Evolutionary conservation across 495 filamentous ascomycete species (phyloP), one percentile per base, ranked within the genome.

Genomic region (Talaromyces borbonicus): DNA sequence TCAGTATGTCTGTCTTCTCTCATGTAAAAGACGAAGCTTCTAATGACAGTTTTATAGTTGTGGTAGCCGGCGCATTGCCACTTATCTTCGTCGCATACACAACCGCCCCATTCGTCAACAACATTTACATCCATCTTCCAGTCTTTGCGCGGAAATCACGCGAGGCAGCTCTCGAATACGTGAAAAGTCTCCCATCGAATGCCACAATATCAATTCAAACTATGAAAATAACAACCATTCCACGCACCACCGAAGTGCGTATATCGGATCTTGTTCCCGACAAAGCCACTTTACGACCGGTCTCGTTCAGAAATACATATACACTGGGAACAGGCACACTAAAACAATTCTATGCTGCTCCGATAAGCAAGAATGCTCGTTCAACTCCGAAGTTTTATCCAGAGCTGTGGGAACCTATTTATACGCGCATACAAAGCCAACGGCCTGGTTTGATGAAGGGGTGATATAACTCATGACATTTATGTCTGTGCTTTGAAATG

Each of bases 151-250:
- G 86, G 9, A 63, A 66, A 26, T 88, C 84, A 0, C 68, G 68
- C n/a, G 80, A 83, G 9, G 63, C 73, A 45, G 69, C 87, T n/a
- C 50, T 78, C 23, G 74, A 77, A 19, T 93, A 83, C 56, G 70
- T 72, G 0, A 70, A 71, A 41, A 71, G 70, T 20, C 63, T 86
- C 0, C 81, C 86, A 2, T 70, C 78, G 0, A 69, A 71, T 7
- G 80, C 83, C 1, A 69, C 67, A 20, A 54, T 95, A 1, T 79
- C 83, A 23, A 62, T 93, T 31, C 82, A 75, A 14, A 90, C 82
- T 11, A 80, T 89, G 69, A 80, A 78, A 19, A 66, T 83, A 36
- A 69, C 66, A 2, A 61, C 66, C 0, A 65, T 68, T 23, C 67
- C 67, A 1, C 60, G 66, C 1, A 57, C 56, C 15, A 67, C 63